Conservation (phyloP, 345 rosid species). For the Populus pruinosa region DNA sequence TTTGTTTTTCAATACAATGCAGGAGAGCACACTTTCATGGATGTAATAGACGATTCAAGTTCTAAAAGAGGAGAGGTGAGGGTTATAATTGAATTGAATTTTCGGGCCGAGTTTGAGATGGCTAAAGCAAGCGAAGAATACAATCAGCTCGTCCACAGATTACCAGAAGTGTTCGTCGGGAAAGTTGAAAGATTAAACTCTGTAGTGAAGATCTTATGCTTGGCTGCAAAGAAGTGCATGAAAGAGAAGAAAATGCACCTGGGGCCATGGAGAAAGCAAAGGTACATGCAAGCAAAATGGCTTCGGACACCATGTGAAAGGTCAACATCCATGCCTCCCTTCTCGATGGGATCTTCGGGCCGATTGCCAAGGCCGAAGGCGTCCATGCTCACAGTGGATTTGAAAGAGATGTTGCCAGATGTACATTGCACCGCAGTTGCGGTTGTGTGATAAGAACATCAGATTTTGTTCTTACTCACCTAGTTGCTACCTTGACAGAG, state of each 20-base stretch:
- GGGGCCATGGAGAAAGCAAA: conserved; percentile 59
- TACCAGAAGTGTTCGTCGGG: conserved; percentile 51
- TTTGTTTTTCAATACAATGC: background rate
- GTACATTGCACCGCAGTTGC: conserved; percentile 37
- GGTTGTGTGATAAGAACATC: conserved; percentile 23
- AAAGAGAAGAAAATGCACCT: conserved; percentile 54
- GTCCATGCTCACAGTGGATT: conserved; percentile 48
- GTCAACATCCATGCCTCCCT: conserved; percentile 14
- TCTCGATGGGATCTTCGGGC: conserved; percentile 22
- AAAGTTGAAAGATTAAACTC: conserved; percentile 41
- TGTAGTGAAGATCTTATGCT: conserved; percentile 38
- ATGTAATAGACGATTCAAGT: conserved; percentile 32
- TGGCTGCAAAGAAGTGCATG: conserved; percentile 56
- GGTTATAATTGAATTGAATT: conserved; percentile 45
- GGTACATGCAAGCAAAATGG: conserved; percentile 61
- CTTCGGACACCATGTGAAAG: conserved; percentile 31
- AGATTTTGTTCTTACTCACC: background rate
- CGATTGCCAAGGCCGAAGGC: conserved; percentile 32
- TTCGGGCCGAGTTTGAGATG: conserved; percentile 48
- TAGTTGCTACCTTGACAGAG: background rate
- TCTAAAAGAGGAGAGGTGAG: conserved; percentile 34
- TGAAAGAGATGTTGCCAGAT: conserved; percentile 35
- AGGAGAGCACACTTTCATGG: conserved; percentile 45
- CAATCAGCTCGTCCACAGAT: conserved; percentile 25
- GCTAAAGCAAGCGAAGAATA: conserved; percentile 54